Evolutionary conservation across 1,139 yeast species (phyloP).

Genomic region (Hemisphaericaspora subhashii): DNA sequence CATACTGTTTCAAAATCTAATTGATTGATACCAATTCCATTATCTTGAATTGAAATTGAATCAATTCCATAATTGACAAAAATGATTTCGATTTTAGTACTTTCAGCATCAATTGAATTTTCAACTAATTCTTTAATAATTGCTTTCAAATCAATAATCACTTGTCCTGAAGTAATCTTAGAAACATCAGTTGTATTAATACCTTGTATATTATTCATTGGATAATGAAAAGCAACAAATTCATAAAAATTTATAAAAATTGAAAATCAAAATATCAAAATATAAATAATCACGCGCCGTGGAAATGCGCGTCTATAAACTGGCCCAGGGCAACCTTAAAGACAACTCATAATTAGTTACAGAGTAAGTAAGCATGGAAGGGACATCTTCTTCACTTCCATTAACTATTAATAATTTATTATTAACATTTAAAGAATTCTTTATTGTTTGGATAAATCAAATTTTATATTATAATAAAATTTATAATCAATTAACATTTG

Average conservation of each 20-base stretch:
- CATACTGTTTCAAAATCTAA: conserved; percentile 66
- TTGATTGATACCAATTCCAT: conserved; percentile 70
- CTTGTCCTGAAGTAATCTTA: conserved; percentile 88
- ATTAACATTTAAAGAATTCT: conserved; percentile 37
- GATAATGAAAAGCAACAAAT: background rate
- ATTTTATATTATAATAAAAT: conserved; percentile 44
- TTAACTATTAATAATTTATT: conserved; percentile 30
- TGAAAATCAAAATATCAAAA: no score
- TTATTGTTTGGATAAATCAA: conserved; percentile 45
- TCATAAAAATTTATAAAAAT: no score
- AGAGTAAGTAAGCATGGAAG: conserved; percentile 4
- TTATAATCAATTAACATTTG: conserved; percentile 45
- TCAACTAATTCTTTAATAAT: conserved; percentile 86
- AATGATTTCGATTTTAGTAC: conserved; percentile 63
- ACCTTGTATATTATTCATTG: conserved; percentile 21
- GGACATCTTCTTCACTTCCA: conserved; percentile 11
- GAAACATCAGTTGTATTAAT: conserved; percentile 57
- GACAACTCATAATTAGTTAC: no score
- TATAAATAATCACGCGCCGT: no score
- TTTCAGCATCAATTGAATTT: conserved; percentile 78
- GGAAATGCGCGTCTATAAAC: no score
- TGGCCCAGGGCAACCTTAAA: background rate
- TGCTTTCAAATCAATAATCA: conserved; percentile 72
- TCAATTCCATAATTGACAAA: conserved; percentile 78
- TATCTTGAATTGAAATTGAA: conserved; percentile 65